Conservation (phyloP, 2,329 filamentous ascomycete species). For the Coniella lustricola region DNA sequence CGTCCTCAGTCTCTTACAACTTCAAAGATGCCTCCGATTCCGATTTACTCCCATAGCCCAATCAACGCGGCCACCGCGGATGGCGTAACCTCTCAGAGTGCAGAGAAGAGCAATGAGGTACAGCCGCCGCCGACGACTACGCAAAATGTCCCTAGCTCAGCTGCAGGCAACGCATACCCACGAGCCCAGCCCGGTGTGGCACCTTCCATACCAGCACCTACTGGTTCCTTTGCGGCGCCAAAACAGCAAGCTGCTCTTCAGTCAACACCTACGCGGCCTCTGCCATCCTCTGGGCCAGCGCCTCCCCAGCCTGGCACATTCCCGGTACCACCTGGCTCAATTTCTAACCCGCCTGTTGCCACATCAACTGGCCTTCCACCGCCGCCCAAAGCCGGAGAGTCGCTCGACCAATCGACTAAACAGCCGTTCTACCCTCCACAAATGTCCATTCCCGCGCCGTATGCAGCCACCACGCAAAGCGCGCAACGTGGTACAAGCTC, state of each 20-base stretch:
- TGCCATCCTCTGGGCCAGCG: conserved; percentile 35
- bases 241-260: conserved; percentile 29
- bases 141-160: conserved; percentile 17
- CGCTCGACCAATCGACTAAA: conserved; percentile 26
- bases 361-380: conserved; percentile 32
- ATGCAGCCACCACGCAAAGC: conserved; percentile 28
- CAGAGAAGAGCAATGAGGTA: conserved; percentile 13
- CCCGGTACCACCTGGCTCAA: conserved; percentile 33
- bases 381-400: conserved; percentile 45
- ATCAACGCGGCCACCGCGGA: conserved; percentile 50
- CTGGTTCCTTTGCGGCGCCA: conserved; percentile 28
- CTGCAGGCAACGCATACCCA: conserved; percentile 26
- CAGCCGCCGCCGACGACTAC: conserved; percentile 24
- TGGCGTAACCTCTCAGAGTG: conserved; percentile 41
- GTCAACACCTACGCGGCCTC: conserved; percentile 36
- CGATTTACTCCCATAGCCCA: conserved; percentile 51
- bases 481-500: conserved; percentile 32
- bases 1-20: background rate
- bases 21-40: conserved; percentile 53
- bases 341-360: conserved; percentile 13
- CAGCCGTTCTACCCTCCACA: conserved; percentile 36
- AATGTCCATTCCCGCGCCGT: conserved; percentile 45
- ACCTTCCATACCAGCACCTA: conserved; percentile 37
- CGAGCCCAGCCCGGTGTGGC: conserved; percentile 40
- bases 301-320: conserved; percentile 52